Base-by-base conservation (phyloP, 495 filamentous ascomycete genomes). In the Pyrenopolyporus hunteri region DNA sequence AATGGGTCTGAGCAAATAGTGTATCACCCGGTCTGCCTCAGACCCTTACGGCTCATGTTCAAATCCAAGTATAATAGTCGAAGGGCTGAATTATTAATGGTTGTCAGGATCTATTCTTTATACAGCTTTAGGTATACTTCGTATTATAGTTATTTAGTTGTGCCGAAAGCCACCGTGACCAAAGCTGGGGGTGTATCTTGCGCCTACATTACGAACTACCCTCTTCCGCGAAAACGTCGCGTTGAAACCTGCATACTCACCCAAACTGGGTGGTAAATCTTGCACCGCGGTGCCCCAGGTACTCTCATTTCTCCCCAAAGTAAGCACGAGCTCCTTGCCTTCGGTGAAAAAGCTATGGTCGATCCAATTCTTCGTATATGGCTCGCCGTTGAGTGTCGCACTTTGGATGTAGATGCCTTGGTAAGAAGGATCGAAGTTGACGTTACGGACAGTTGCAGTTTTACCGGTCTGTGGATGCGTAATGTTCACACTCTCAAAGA, bases 321-420 rank as follows among this genome's bases (percentile, higher is more conserved):
- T 83, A 58, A 92, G 73, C 31, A 90, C 86, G 22, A 91, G 77
- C 67, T 85, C 84, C 71, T 82, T 82, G 6, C 89, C 89, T 31
- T 88, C 77, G 0, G 84, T 83, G 66, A 91, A 91, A 65, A 92
- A 91, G 40, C 84, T 85, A 63, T 92, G 88, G 11, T 82, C 82
- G 28, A 92, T 79, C 88, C 88, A 92, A 59, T 80, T 91, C 76
- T 79, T 86, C 0, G 75, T 85, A 35, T 89, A 92, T 3, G 77
- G 70, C 58, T 76, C 57, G 2, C 88, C 87, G 67, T 91, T 74
- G 10, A 92, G 74, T n/a, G 78, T 89, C 0, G 86, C 88, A 53
- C 76, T 85, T 73, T 91, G 88, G 25, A 92, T 86, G 57, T 84
- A 91, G 2, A 91, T 80, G 2, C 77, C 76, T 48, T 78, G 57